Evolutionary conservation across 1,139 yeast species (phyloP).

Genomic region (Pichia sp.): DNA sequence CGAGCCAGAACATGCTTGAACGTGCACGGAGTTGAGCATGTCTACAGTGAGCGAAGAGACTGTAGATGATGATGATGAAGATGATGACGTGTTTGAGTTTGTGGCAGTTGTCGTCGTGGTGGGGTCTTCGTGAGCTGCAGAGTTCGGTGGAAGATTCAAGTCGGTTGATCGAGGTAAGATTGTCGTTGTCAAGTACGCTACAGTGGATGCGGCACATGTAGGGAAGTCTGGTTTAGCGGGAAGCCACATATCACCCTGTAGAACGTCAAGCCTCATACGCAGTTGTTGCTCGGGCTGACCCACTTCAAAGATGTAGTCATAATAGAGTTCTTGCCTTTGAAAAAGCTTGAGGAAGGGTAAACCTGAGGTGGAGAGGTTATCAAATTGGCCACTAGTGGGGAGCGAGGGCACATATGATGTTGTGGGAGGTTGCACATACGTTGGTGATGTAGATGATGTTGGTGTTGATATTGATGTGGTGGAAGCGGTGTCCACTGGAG

Average conservation of each 20-base stretch:
- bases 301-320: conserved; percentile 29
- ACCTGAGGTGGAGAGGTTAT: conserved; percentile 2
- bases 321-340: conserved; percentile 13
- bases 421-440: background rate
- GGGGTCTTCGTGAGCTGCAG: background rate
- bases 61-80: background rate
- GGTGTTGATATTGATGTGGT: background rate
- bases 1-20: conserved; percentile 8
- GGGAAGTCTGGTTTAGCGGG: conserved; percentile 24
- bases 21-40: conserved; percentile 1
- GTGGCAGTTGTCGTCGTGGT: background rate
- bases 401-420: background rate
- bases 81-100: background rate
- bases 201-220: conserved; percentile 16
- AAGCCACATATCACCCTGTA: conserved; percentile 38
- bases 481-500: too few relatives aligned
- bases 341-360: conserved; percentile 11
- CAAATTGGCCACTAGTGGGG: background rate
- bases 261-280: conserved; percentile 33
- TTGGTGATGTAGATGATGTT: background rate
- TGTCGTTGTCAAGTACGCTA: conserved; percentile 3
- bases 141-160: conserved; percentile 1
- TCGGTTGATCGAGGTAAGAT: background rate
- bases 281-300: conserved; percentile 32
- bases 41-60: conserved; percentile 5